Percentiles rank a stretch among this genome's conserved stretches.
phyloP scores from a whole-genome alignment of 768 basidiomycete genomes.

The Leccinum disarticulatum region DNA sequence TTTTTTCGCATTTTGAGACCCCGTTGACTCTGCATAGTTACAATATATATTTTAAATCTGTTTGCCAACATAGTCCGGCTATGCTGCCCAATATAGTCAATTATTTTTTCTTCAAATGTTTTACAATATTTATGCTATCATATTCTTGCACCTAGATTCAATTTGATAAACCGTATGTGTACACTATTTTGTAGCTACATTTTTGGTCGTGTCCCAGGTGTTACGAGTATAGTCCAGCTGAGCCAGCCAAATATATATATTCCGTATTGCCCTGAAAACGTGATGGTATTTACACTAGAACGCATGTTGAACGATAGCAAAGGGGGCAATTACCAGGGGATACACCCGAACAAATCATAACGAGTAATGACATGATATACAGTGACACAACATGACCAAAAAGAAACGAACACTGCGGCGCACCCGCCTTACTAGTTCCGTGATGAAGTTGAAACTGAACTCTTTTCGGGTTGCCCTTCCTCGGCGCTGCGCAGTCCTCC shows the following conservation, averaged over 20 bases:
- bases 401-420: neutral
- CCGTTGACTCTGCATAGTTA: no score
- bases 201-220: no score
- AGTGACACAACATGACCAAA: neutral
- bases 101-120: no score
- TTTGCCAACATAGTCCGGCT: no score
- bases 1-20: no score
- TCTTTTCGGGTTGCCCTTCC: slow-evolving; percentile 26
- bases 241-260: neutral
- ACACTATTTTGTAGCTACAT: no score
- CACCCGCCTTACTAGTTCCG: slow-evolving; percentile 1
- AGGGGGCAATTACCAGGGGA: neutral
- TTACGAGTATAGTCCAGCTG: neutral
- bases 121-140: no score
- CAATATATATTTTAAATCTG: no score
- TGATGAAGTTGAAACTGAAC: slow-evolving; percentile 4
- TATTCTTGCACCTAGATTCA: no score
- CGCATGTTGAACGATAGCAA: neutral
- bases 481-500: slow-evolving; percentile 43
- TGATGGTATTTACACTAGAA: neutral
- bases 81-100: no score
- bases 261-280: neutral
- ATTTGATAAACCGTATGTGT: no score
- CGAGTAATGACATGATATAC: neutral
- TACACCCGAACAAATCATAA: neutral